phyloP scores from a whole-genome alignment of 2,329 filamentous ascomycete species.

The Elsinoe perseae region DNA sequence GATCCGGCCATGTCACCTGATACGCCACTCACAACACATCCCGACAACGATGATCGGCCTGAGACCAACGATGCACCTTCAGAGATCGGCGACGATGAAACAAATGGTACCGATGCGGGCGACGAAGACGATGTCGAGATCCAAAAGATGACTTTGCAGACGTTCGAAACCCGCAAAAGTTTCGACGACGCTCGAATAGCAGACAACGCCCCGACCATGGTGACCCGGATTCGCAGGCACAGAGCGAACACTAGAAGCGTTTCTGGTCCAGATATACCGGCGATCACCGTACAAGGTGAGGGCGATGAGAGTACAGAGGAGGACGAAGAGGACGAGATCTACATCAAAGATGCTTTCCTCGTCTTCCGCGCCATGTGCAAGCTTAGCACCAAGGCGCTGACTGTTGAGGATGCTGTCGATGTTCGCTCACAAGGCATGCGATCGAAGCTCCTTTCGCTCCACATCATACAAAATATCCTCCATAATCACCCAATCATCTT shows the following conservation, averaged over 20 bases:
- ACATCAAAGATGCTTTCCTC: constrained; percentile 92
- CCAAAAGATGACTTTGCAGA: constrained; percentile 58
- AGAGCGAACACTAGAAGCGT: constrained; percentile 37
- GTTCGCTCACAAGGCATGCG: constrained; percentile 92
- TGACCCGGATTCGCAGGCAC: constrained; percentile 50
- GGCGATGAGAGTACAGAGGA: constrained; percentile 51
- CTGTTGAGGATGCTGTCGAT: constrained; percentile 86
- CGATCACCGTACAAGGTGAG: constrained; percentile 28
- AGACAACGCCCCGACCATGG: constrained; percentile 60
- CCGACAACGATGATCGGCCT: not conserved
- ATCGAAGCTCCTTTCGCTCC: constrained; percentile 88
- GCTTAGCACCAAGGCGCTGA: constrained; percentile 83
- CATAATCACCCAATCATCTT: constrained; percentile 92
- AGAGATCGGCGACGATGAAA: constrained; percentile 26
- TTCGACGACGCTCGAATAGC: constrained; percentile 59
- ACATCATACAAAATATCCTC: constrained; percentile 88
- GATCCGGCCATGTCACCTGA: constrained; percentile 25
- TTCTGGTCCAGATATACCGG: constrained; percentile 38
- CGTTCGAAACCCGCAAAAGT: constrained; percentile 59
- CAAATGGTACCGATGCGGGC: constrained; percentile 36
- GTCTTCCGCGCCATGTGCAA: constrained; percentile 98
- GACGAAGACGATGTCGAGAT: constrained; percentile 40
- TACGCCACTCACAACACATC: constrained; percentile 31
- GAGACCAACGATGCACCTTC: not conserved
- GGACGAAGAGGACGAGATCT: constrained; percentile 83